These are phyloP conservation scores for Termitomyces sp. DNA, from an alignment of 768 basidiomycete genomes.

Conservation along the genomic window DNA sequence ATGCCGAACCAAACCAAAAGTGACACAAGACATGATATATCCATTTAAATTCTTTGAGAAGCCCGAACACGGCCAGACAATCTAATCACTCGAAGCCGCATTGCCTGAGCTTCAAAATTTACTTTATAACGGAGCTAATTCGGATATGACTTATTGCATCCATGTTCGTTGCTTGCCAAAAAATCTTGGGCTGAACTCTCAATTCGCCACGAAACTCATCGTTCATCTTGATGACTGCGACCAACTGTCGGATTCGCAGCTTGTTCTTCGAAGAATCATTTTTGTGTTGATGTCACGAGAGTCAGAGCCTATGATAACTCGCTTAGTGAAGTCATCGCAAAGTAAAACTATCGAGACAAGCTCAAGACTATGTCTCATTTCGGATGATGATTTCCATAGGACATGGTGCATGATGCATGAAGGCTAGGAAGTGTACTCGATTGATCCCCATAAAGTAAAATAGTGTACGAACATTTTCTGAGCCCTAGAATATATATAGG, in stretches of 20 bases:
- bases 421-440: background rate
- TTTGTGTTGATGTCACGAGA: too few relatives aligned
- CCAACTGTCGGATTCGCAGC: slow-evolving; percentile 34
- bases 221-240: slow-evolving; percentile 43
- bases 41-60: too few relatives aligned
- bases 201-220: too few relatives aligned
- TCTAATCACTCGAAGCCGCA: too few relatives aligned
- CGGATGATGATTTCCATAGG: background rate
- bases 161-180: slow-evolving; percentile 16
- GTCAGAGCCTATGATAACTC: background rate
- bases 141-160: slow-evolving; percentile 38
- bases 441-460: background rate
- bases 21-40: too few relatives aligned
- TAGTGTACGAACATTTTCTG: background rate
- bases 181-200: too few relatives aligned
- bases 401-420: too few relatives aligned
- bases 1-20: too few relatives aligned
- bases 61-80: too few relatives aligned
- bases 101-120: slow-evolving; percentile 22
- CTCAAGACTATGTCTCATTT: background rate
- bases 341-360: background rate
- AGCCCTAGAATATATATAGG: background rate
- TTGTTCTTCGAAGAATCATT: too few relatives aligned
- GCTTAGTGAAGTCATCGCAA: background rate
- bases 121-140: slow-evolving; percentile 22